Percentiles rank a stretch among this genome's conserved stretches.
Conservation (phyloP, 129 eudicot genomes). For the Centaurea solstitialis region DNA sequence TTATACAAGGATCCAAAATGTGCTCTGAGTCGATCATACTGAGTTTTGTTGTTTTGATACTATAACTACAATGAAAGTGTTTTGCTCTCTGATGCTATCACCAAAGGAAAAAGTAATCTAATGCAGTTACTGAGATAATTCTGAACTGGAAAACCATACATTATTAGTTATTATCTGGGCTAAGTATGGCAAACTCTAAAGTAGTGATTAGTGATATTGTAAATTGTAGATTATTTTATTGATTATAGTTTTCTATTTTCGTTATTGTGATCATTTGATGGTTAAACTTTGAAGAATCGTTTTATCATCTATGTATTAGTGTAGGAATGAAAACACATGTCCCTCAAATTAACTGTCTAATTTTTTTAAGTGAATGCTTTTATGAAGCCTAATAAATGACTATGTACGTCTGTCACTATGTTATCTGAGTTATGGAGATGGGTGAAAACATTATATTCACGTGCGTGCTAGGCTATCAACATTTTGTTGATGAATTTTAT, state of each 20-base stretch:
- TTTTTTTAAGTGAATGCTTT: conserved; percentile 26
- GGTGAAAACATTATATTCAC: background rate
- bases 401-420: conserved; percentile 21
- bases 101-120: no score
- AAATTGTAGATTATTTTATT: background rate
- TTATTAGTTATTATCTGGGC: no score
- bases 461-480: background rate
- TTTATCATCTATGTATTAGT: conserved; percentile 15
- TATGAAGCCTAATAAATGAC: conserved; percentile 28
- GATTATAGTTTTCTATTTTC: background rate
- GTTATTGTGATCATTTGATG: background rate
- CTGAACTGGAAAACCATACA: no score
- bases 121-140: conserved; percentile 14
- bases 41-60: background rate
- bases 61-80: background rate
- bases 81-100: no score
- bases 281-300: conserved; percentile 10
- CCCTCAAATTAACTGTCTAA: conserved; percentile 9
- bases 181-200: no score
- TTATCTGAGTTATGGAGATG: background rate
- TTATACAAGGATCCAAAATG: no score
- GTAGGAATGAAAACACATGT: background rate
- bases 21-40: conserved; percentile 9
- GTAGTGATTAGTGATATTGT: no score
- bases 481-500: background rate